Conservation (phyloP, 257 asterid species). For the Solanum virginianum region DNA sequence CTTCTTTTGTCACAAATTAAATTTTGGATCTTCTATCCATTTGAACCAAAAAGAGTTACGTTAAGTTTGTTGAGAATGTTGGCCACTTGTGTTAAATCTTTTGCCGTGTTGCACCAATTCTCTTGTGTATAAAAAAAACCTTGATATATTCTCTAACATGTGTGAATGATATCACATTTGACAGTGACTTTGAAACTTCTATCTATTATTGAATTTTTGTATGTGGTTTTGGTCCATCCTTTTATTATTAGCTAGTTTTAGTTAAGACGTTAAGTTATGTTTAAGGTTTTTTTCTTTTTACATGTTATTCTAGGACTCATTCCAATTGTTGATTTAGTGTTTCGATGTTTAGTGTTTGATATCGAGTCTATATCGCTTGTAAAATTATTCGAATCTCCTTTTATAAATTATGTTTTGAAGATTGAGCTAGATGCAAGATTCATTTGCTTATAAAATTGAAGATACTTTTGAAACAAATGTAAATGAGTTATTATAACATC, state of each 20-base stretch:
- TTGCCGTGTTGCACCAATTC: neutral
- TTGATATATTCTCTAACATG: neutral
- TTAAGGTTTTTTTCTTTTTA: neutral
- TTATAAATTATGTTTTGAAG: rapidly evolving
- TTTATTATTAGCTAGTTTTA: neutral
- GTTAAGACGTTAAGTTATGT: neutral
- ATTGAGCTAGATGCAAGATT: neutral
- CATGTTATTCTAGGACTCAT: rapidly evolving
- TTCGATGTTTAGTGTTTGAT: neutral
- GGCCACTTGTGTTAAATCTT: neutral
- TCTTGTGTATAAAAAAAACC: neutral
- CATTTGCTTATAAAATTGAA: neutral
- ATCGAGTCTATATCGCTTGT: neutral
- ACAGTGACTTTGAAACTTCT: neutral
- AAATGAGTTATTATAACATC: neutral
- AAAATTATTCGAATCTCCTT: neutral
- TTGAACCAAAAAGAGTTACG: neutral
- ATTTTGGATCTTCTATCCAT: neutral
- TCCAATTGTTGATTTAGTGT: neutral
- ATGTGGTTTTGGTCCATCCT: neutral
- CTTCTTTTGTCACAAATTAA: neutral
- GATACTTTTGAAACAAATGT: neutral
- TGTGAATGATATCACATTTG: neutral
- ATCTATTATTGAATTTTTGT: neutral
- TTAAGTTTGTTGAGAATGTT: neutral